Percentiles rank a stretch among this genome's conserved stretches.
Conservation (phyloP, 2,329 filamentous ascomycete genomes). For the Epichloe glyceriae region DNA sequence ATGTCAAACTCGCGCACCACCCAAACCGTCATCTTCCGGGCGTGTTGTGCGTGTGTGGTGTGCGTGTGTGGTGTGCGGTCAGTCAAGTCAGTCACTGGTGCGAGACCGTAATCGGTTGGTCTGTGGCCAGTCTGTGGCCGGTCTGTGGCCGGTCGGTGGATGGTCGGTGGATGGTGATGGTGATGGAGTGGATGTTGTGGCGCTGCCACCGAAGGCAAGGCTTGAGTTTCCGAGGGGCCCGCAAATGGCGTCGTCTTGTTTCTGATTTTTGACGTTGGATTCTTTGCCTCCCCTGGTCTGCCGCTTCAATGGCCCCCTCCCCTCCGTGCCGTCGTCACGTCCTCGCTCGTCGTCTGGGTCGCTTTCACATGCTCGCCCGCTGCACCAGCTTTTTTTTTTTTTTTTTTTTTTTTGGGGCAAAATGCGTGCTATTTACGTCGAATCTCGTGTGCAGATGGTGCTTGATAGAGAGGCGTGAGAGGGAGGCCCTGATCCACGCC, state of each 20-base stretch:
- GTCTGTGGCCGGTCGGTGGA: neutral
- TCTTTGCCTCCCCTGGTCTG: too few species aligned
- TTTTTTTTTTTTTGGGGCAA: neutral
- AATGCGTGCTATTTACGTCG: neutral
- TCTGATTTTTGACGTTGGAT: too few species aligned
- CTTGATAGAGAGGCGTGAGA: neutral
- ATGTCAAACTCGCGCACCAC: neutral
- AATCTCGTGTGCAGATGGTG: neutral
- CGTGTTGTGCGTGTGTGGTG: neutral
- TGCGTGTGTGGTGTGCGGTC: neutral
- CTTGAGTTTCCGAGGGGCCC: too few species aligned
- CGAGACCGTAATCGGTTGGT: neutral
- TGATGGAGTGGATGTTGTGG: too few species aligned
- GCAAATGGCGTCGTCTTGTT: too few species aligned
- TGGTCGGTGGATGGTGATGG: neutral
- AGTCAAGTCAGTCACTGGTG: too few species aligned
- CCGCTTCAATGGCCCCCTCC: too few species aligned
- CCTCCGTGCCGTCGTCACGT: neutral
- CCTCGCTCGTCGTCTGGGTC: neutral
- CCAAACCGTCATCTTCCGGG: too few species aligned
- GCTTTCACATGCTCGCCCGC: slow-evolving; percentile 6
- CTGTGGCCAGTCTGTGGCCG: too few species aligned
- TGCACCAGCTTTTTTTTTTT: neutral
- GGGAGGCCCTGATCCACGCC: neutral
- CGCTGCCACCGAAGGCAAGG: too few species aligned